phyloP scores from a whole-genome alignment of 2,329 filamentous ascomycete genomes.

The Pseudogymnoascus sp. region DNA sequence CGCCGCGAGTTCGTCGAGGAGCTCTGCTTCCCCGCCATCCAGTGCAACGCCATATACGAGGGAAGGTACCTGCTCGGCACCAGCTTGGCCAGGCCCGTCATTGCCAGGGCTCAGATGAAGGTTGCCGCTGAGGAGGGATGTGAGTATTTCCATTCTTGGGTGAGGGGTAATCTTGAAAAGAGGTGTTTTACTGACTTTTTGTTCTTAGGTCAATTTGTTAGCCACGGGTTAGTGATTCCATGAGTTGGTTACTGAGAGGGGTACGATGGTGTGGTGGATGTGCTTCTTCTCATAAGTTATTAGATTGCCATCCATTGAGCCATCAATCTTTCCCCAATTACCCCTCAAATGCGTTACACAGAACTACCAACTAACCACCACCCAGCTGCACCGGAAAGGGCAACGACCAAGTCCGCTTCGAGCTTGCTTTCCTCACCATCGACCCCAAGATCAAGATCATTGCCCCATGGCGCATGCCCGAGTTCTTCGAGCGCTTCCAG shows the following conservation, averaged over 20 bases:
- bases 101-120: constrained; percentile 59
- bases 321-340: neutral
- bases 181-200: neutral
- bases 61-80: constrained; percentile 59
- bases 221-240: constrained; percentile 1
- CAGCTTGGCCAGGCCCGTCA: constrained; percentile 62
- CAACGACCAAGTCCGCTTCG: constrained; percentile 61
- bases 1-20: constrained; percentile 72
- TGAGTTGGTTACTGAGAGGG: neutral
- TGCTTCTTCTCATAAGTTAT: neutral
- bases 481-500: constrained; percentile 65
- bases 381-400: constrained; percentile 54
- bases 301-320: constrained; percentile 3
- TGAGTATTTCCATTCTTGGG: constrained; percentile 26
- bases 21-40: constrained; percentile 72
- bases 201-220: neutral
- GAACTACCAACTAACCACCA: constrained; percentile 33
- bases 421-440: constrained; percentile 55
- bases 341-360: neutral
- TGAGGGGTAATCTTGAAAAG: neutral
- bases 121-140: constrained; percentile 59
- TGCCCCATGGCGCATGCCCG: constrained; percentile 66
- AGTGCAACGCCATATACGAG: constrained; percentile 67
- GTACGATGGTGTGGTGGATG: neutral
- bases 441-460: constrained; percentile 65